Conservation (phyloP, 2,329 filamentous ascomycete species). For the Tolypocladium album region DNA sequence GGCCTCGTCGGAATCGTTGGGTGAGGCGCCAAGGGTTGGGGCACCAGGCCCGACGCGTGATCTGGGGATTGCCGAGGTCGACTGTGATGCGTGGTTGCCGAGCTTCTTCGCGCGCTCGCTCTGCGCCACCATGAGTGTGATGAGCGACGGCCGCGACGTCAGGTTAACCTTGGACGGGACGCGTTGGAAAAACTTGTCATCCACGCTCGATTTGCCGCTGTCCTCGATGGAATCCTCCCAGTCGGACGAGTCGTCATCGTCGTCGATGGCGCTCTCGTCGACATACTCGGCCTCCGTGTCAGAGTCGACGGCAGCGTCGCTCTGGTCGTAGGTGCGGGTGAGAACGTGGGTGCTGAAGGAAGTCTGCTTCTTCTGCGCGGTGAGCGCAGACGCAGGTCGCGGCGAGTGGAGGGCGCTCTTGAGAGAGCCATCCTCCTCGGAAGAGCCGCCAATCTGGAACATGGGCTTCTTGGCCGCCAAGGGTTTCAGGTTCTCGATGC, state of each 20-base stretch:
- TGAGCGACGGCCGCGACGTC: conserved; percentile 74
- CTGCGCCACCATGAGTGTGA: conserved; percentile 79
- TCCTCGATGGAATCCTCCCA: conserved; percentile 65
- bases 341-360: conserved; percentile 72
- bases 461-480: conserved; percentile 25
- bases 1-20: conserved; percentile 51
- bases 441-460: conserved; percentile 47
- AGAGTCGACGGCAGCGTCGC: conserved; percentile 20
- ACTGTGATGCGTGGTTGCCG: conserved; percentile 56
- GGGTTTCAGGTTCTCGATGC: conserved; percentile 31
- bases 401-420: conserved; percentile 39
- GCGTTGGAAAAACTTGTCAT: conserved; percentile 78
- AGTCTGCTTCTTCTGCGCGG: conserved; percentile 52
- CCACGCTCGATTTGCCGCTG: conserved; percentile 71
- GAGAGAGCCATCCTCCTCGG: conserved; percentile 72
- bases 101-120: conserved; percentile 61
- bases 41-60: conserved; percentile 37
- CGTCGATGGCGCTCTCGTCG: conserved; percentile 74
- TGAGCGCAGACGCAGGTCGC: conserved; percentile 25
- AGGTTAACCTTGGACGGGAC: conserved; percentile 83
- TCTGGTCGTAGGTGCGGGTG: conserved; percentile 50
- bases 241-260: conserved; percentile 52
- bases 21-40: conserved; percentile 34
- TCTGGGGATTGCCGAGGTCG: conserved; percentile 59
- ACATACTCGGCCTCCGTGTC: conserved; percentile 51